Evolutionary conservation across 331 rosid genomes (phyloP), one percentile per base, ranked within the genome.

Genomic region (Quercus phellos): DNA sequence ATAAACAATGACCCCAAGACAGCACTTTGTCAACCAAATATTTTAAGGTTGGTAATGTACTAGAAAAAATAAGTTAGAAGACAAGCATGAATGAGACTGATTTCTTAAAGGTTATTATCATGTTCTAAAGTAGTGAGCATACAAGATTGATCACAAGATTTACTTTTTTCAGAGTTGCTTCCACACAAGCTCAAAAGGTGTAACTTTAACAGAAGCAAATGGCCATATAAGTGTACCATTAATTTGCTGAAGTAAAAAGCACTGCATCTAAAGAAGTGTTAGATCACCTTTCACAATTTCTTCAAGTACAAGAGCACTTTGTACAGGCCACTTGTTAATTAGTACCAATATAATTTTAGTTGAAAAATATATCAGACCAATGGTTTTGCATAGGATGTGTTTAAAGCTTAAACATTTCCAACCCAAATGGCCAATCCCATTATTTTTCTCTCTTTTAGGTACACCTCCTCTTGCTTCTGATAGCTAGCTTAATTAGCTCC

Each of bases 111-210:
- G 66, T 4, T 16, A 27, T 4, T 58, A 46, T 46, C 17, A 12
- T 46, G 53, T 46, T 16, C 51, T 12, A 12, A 46, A 46, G 18
- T 26, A 58, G 12, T 8, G 4, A 27, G 18, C 54, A 43, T 68
- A 29, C 42, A 63, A 75, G 64, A 68, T 35, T 72, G 70, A 71
- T 72, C 81, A 55, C 26, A 78, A 77, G 78, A 55, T 70, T 17
- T 72, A 68, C 5, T 50, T 18, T 69, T 53, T 38, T 42, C 16
- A 18, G 53, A 55, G 55, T 80, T 78, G 80, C 73, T 72, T 73
- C 79, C 76, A 69, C 79, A 68, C 78, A 75, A 79, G 46, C 81
- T 63, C 84, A 73, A 85, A 81, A 79, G 77, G 78, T 68, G 46
- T 42, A 43, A 74, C 80, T 68, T 84, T 73, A 51, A 53, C 63